phyloP scores from a whole-genome alignment of 1,284 basidiomycete species.

The Puccinia polysora region DNA sequence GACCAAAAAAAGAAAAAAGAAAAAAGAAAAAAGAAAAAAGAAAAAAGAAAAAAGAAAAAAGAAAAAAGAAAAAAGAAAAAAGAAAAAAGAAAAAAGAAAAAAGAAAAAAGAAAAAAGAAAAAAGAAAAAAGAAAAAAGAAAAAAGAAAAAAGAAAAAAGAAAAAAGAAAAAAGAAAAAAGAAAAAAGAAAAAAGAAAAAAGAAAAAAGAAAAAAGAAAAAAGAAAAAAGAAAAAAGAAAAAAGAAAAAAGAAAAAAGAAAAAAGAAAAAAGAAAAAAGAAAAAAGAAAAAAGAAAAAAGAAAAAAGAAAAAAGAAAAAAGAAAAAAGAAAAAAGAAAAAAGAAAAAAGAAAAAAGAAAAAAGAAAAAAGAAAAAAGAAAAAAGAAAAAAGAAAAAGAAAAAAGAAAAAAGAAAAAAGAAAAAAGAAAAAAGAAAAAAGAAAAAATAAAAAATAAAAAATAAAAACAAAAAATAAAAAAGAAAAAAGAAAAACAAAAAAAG shows the following conservation, averaged over 20 bases:
- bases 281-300: not conserved
- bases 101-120: not conserved
- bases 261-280: not conserved
- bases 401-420: not conserved
- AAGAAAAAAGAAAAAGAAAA: slow-evolving; percentile 10
- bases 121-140: not conserved
- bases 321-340: not conserved
- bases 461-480: too few species aligned
- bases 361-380: slow-evolving; percentile 9
- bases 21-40: not conserved
- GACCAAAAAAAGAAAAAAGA: not conserved
- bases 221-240: slow-evolving; percentile 9
- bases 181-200: not conserved
- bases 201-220: not conserved
- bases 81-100: not conserved
- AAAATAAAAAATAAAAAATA: too few species aligned
- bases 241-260: slow-evolving; percentile 1
- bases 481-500: too few species aligned
- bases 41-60: not conserved
- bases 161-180: not conserved
- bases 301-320: not conserved
- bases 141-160: not conserved
- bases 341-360: slow-evolving; percentile 4
- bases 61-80: not conserved
- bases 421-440: not conserved